Base-by-base conservation (phyloP, 2,329 filamentous ascomycete species). In the Coniella lustricola region DNA sequence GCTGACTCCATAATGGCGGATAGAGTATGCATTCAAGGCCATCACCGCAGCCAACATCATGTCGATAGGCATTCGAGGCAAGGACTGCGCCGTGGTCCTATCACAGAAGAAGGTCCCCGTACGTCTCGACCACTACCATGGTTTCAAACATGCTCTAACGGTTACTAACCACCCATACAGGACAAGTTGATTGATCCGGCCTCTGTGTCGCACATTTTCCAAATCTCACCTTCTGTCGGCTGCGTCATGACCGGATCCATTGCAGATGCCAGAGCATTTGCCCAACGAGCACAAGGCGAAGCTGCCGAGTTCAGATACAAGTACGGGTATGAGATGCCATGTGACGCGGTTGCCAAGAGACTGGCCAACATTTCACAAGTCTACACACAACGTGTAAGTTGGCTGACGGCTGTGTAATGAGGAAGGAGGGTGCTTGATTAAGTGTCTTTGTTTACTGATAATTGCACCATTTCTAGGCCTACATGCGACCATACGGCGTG, bases 11-110 rank as follows among this genome's bases (percentile, higher is more conserved):
- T 44, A 2, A 37, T 18, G 25, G 32, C n/a, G 17, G 57, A 60
- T 67, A 97, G 93, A 98, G 79, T 98, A 98, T 91, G 93, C 93
- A 61, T 98, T 98, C 84, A 98, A 98, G 77, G 93, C 93, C 51
- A 98, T 98, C 72, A 98, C 93, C 60, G 91, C 93, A 54, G 93
- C 93, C 60, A 97, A 97, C 72, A 97, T 98, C 75, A 98, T 95
- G 77, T 93, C 93, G 54, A 81, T 98, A 68, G 93, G 93, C 60
- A 82, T 98, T 59, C 81, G 90, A 65, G 93, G 93, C 70, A 98
- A 98, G 79, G 82, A 93, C 73, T 97, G 91, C 64, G 93, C 93
- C 31, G 93, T 98, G 38, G 88, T 98, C 46, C 75, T 98, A 67
- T 97, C 93, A 54, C 93, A 98, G 74, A 98, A 98, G 84, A 98